A percentile compares a stretch with the other conserved stretches of the same genome.
Conservation (phyloP, 176 grass and related monocot species). For the Avena atlantica region DNA sequence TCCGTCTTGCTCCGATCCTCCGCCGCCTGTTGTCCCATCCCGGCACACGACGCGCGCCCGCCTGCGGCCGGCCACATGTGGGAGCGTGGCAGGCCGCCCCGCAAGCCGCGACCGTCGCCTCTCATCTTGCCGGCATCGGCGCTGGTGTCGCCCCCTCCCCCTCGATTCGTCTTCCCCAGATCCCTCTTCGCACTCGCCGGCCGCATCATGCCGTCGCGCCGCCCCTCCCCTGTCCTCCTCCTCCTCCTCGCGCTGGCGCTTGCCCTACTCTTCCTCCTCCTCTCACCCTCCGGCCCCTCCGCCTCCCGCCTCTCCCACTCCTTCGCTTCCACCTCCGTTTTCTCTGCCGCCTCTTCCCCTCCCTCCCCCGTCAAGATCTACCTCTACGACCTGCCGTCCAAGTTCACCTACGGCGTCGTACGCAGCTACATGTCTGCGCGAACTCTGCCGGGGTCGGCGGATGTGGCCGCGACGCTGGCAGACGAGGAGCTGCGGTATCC, state of each 20-base stretch:
- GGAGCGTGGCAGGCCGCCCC: constrained; percentile 68
- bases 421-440: constrained; percentile 73
- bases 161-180: constrained; percentile 34
- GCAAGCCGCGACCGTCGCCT: constrained; percentile 54
- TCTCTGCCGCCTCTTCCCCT: neutral
- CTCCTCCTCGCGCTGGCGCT: constrained; percentile 46
- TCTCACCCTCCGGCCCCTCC: constrained; percentile 40
- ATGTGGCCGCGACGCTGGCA: constrained; percentile 10
- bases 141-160: constrained; percentile 43
- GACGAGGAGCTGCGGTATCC: constrained; percentile 67
- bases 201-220: constrained; percentile 55
- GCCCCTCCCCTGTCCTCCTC: constrained; percentile 37
- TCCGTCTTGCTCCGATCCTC: constrained; percentile 11
- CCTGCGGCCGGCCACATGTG: constrained; percentile 54
- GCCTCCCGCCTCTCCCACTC: constrained; percentile 36
- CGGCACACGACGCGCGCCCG: neutral
- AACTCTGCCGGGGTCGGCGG: constrained; percentile 24
- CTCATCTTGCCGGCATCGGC: constrained; percentile 47
- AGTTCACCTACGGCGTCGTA: constrained; percentile 83
- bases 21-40: constrained; percentile 11
- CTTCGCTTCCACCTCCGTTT: constrained; percentile 3
- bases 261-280: constrained; percentile 53
- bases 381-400: constrained; percentile 66
- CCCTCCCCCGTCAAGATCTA: constrained; percentile 72
- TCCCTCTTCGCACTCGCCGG: constrained; percentile 50